Evolutionary conservation across 768 basidiomycete genomes (phyloP).

Genomic region (Clathrus columnatus): DNA sequence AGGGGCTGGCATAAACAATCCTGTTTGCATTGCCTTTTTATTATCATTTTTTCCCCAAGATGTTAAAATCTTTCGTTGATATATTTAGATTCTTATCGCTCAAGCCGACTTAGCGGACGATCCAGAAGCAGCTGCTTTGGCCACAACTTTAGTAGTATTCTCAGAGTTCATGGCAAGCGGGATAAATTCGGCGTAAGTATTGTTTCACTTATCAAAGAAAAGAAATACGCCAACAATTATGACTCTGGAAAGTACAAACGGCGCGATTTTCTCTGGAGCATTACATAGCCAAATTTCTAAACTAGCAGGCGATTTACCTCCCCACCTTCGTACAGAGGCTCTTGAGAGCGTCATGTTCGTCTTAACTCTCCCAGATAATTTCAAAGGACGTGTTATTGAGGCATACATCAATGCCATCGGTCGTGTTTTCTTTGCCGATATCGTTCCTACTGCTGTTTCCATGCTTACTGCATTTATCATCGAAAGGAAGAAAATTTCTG

Average conservation of each 20-base stretch:
- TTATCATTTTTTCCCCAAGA: constrained; percentile 10
- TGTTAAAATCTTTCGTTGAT: too few relatives aligned
- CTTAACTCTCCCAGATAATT: not conserved
- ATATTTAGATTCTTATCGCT: constrained; percentile 14
- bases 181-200: not conserved
- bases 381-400: not conserved
- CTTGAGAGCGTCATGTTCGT: not conserved
- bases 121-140: constrained; percentile 17
- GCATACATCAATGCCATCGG: not conserved
- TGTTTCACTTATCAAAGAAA: too few relatives aligned
- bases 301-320: not conserved
- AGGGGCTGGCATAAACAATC: constrained; percentile 27
- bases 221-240: not conserved
- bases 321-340: not conserved
- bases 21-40: not conserved
- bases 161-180: not conserved
- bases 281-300: not conserved
- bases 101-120: constrained; percentile 20
- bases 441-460: not conserved
- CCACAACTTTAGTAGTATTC: constrained; percentile 18
- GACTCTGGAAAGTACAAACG: not conserved
- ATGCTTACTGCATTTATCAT: not conserved
- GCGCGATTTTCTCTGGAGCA: not conserved
- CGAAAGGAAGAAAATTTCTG: not conserved
- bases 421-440: not conserved